Evolutionary conservation across 352 stramenopile genomes (phyloP).

Genomic region (Globisporangium echinulatum): DNA sequence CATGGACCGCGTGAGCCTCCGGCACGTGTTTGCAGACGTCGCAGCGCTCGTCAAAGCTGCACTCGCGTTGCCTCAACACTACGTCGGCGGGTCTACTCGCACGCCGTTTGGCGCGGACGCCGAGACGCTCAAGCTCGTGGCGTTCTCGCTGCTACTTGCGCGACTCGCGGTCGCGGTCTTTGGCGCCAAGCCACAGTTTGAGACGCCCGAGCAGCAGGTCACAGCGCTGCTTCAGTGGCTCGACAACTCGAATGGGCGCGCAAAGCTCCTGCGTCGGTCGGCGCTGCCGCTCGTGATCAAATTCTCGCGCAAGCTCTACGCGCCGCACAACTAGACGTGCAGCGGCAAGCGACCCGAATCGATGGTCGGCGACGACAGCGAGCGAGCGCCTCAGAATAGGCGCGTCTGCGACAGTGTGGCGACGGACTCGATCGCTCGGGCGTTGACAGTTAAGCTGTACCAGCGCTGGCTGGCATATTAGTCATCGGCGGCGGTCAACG

Average conservation of each 20-base stretch:
- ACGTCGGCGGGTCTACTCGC: conserved; percentile 51
- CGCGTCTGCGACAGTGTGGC: no score
- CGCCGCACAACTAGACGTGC: conserved; percentile 18
- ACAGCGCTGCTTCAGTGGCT: conserved; percentile 69
- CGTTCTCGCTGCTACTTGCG: conserved; percentile 57
- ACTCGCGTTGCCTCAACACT: no score
- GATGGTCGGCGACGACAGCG: no score
- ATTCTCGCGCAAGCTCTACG: conserved; percentile 69
- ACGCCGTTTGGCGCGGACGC: conserved; percentile 40
- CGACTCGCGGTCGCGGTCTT: conserved; percentile 72
- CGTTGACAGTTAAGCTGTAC: no score
- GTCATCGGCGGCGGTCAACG: no score
- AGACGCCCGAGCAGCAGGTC: conserved; percentile 68
- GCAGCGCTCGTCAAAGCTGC: conserved; percentile 50
- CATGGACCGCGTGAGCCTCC: conserved; percentile 74
- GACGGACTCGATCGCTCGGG: no score
- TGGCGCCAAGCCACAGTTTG: conserved; percentile 47
- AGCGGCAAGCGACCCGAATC: no score
- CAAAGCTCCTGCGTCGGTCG: conserved; percentile 65
- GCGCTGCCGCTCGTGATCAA: conserved; percentile 62
- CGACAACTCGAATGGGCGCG: conserved; percentile 60
- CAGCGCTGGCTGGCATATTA: no score
- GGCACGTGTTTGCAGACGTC: conserved; percentile 59
- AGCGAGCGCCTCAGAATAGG: no score
- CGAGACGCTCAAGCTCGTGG: conserved; percentile 67